phyloP scores from a whole-genome alignment of 345 rosid genomes.

The Litchi chinensis region DNA sequence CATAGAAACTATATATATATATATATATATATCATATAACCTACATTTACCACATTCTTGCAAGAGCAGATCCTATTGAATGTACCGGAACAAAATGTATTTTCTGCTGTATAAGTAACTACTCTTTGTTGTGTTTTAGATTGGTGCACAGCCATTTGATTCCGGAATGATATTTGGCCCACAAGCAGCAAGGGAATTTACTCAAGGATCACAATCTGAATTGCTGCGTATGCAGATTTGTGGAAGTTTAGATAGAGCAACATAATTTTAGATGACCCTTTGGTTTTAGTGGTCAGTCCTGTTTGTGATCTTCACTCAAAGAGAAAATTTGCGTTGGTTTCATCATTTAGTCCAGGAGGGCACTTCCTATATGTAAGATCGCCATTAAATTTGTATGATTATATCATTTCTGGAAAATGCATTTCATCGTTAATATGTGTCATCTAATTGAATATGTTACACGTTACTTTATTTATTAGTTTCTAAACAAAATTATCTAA shows the following conservation, averaged over 20 bases:
- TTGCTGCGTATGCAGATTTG: slow-evolving; percentile 91
- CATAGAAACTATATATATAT: no score
- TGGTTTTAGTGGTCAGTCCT: not conserved
- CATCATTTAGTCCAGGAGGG: slow-evolving; percentile 12
- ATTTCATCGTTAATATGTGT: slow-evolving; percentile 24
- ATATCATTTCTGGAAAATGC: slow-evolving; percentile 31
- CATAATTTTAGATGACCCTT: slow-evolving; percentile 28
- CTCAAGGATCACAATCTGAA: slow-evolving; percentile 56
- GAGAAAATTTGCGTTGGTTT: slow-evolving; percentile 13
- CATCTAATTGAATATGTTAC: slow-evolving; percentile 13
- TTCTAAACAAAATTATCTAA: slow-evolving; percentile 3
- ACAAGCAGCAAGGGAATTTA: slow-evolving; percentile 59
- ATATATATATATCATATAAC: not conserved
- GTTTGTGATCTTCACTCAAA: slow-evolving; percentile 10
- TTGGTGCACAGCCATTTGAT: slow-evolving; percentile 54
- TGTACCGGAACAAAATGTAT: not conserved
- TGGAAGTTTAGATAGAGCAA: slow-evolving; percentile 57
- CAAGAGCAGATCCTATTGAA: not conserved
- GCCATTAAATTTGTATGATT: slow-evolving; percentile 24
- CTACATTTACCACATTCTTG: not conserved
- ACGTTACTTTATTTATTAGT: not conserved
- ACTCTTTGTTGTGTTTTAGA: slow-evolving; percentile 34
- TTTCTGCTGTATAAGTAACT: not conserved
- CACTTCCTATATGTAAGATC: slow-evolving; percentile 9
- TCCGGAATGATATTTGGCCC: slow-evolving; percentile 61